Base-by-base conservation (phyloP, 2,329 filamentous ascomycete genomes). In the Remersonia thermophila region DNA sequence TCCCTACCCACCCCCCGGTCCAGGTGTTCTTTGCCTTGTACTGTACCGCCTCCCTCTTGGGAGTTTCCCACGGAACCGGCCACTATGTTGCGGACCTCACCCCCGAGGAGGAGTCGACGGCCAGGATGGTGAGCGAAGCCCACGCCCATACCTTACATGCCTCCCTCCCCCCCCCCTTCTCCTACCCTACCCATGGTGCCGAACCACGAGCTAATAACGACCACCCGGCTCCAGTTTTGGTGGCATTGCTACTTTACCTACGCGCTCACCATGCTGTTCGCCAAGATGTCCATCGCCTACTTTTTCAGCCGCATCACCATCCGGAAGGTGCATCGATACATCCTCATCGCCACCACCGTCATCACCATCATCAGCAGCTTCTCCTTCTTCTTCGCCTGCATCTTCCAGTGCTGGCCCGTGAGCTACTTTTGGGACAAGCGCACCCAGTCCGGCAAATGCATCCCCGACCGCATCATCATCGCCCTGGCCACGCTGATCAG, bases 401-500 rank as follows among this genome's bases (percentile, higher is more conserved):
- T 60, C 20, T 55, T 65, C 32, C 60, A 63, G 39, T 65, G 61
- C 45, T 37, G 44, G 3, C 61, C 61, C 0, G 50, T 63, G 13
- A 55, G 53, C 7, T 60, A 47, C 38, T 65, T 61, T 47, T 65
- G 62, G 62, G 46, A 61, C 47, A 53, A 53, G 35, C 32, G 46
- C 10, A 38, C 30, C 11, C 48, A 52, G 12, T 30, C 40, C 0
- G 60, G 63, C 3, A 45, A 27, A 4, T 67, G 65, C 43, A 48
- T 67, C 16, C 42, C 54, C 18, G 44, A 55, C 5, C 54, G 61
- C 2, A 55, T 67, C 36, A 62, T 77, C 18, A 65, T 70, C 36
- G 61, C 55, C 15, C 59, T 74, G 23, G 67, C 64, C 5, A 70
- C 71, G 38, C 50, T 67, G 2, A 71, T 72, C 50, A 70, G 67